A percentile compares a stretch with the other conserved stretches of the same genome.
Evolutionary conservation across 176 grass and related monocot species (phyloP).

Genomic region (Luzula sylvatica): DNA sequence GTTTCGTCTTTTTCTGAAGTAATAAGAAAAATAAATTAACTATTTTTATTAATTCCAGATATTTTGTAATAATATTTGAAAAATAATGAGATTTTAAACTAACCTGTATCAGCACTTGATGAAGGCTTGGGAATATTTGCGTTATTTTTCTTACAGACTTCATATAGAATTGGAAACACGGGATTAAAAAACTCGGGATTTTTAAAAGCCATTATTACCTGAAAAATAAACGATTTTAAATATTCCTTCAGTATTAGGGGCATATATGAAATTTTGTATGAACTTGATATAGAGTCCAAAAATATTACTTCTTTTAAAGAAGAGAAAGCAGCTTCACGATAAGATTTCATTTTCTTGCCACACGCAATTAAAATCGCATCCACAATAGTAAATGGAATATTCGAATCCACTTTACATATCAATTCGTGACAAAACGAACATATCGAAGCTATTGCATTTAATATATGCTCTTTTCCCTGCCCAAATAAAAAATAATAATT

Average conservation of each 20-base stretch:
- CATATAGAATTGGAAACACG: constrained; percentile 66
- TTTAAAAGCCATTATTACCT: constrained; percentile 72
- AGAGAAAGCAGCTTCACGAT: constrained; percentile 78
- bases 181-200: constrained; percentile 61
- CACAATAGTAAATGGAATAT: constrained; percentile 46
- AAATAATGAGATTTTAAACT: background rate
- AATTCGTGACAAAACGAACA: constrained; percentile 72
- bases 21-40: constrained; percentile 12
- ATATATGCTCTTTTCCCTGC: constrained; percentile 88
- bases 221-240: constrained; percentile 26
- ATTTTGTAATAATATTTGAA: background rate
- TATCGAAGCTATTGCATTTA: constrained; percentile 64
- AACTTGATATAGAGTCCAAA: constrained; percentile 22
- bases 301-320: constrained; percentile 82
- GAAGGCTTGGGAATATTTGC: constrained; percentile 29
- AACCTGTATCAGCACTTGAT: constrained; percentile 42
- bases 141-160: constrained; percentile 53
- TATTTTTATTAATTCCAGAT: constrained; percentile 16
- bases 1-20: constrained; percentile 51
- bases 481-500: constrained; percentile 18
- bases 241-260: background rate
- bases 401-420: constrained; percentile 53
- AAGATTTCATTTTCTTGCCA: constrained; percentile 66
- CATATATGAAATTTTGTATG: no score
- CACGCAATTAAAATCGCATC: constrained; percentile 59